Evolutionary conservation across 768 basidiomycete genomes (phyloP).

Genomic region (Leccinum boreale): DNA sequence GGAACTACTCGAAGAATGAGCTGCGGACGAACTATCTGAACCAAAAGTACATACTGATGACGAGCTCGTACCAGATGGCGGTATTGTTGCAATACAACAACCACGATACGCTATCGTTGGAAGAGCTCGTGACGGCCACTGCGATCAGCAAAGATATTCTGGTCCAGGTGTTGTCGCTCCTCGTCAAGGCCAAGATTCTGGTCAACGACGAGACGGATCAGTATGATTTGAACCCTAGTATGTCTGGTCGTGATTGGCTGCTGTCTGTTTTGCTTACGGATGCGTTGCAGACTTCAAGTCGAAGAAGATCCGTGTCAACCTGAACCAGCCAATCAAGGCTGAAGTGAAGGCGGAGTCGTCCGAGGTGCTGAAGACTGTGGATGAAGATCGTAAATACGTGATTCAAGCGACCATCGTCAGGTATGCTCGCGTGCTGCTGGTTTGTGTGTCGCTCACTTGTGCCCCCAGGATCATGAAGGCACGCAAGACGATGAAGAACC

Average conservation of each 20-base stretch:
- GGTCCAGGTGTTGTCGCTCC: constrained; percentile 55
- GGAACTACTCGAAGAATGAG: constrained; percentile 98
- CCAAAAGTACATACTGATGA: constrained; percentile 96
- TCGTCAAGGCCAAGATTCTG: constrained; percentile 87
- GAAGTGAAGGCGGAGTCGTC: constrained; percentile 89
- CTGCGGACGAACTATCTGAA: constrained; percentile 88
- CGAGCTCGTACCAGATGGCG: constrained; percentile 92
- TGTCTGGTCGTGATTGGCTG: constrained; percentile 6
- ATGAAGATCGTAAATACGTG: constrained; percentile 95
- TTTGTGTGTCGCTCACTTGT: neutral
- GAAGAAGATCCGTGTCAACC: constrained; percentile 89
- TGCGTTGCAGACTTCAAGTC: constrained; percentile 70
- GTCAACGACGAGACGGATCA: constrained; percentile 85
- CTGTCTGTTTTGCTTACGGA: neutral
- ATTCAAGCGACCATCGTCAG: constrained; percentile 95
- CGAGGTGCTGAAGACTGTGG: constrained; percentile 91
- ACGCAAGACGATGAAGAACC: constrained; percentile 93
- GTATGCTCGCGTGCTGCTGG: constrained; percentile 19
- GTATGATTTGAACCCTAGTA: constrained; percentile 88
- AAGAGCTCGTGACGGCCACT: constrained; percentile 78
- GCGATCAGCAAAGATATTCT: constrained; percentile 77
- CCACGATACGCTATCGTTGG: constrained; percentile 78
- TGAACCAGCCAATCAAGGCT: constrained; percentile 90
- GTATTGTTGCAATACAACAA: constrained; percentile 94
- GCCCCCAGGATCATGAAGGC: constrained; percentile 84